Evolutionary conservation across 2,329 filamentous ascomycete species (phyloP), one percentile per base, ranked within the genome.

Genomic region (Alternaria gansuensis): DNA sequence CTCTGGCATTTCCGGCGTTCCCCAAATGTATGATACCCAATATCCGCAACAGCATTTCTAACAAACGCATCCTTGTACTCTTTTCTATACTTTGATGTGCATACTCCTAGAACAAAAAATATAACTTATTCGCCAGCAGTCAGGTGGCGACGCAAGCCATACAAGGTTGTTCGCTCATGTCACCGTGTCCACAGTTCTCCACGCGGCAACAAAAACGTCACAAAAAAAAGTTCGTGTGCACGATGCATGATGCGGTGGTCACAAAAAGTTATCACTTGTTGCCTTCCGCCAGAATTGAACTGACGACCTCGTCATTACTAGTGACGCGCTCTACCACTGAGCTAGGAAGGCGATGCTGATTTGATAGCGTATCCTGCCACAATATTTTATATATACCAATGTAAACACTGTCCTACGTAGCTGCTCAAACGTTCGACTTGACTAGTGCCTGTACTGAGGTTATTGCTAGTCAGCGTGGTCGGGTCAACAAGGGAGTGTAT

Each of bases 251-350:
- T 10, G 21, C 23, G 13, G 3, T 1, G 3, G 6, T 11, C 11
- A 60, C 21, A 40, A 40, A 40, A 40, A 40, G 2, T 7, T 5
- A 24, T 2, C 3, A 2, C 10, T 6, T 0, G 36, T 24, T 75
- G 72, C 73, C 70, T 70, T 69, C 71, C 68, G 67, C 68, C 70
- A 70, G 73, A 76, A 74, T 76, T 69, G 73, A 76, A 76, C 73
- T 70, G 69, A 69, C 68, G 73, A 74, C 71, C 73, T 76, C 71
- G 71, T 73, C 73, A 75, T 75, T 75, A 75, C 73, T 75, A 75
- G 73, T 75, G 72, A 73, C 71, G 71, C 73, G 73, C 73, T 75
- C 70, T 75, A 75, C 72, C 72, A 75, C 72, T 75, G 68, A 75
- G 72, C 72, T 68, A 75, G 66, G 70, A 69, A 68, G 70, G 72